phyloP scores from a whole-genome alignment of 768 basidiomycete species.

The Favolaschia claudopus region DNA sequence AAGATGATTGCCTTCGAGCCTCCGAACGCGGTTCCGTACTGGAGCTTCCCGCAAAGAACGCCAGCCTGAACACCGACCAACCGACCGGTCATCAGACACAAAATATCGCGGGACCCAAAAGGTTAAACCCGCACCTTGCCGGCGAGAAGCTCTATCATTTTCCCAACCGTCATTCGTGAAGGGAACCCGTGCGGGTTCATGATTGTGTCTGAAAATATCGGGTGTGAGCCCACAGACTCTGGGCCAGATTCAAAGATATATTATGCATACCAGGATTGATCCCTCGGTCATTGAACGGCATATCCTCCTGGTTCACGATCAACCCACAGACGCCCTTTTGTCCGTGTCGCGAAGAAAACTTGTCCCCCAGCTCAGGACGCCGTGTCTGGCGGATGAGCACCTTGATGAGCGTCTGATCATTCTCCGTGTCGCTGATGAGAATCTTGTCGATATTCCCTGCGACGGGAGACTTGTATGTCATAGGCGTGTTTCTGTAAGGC shows the following conservation, averaged over 20 bases:
- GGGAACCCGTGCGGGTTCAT: conserved; percentile 99
- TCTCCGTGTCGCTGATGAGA: conserved; percentile 95
- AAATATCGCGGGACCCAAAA: not conserved
- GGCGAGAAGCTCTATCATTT: conserved; percentile 98
- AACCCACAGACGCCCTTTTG: conserved; percentile 99
- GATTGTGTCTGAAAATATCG: conserved; percentile 77
- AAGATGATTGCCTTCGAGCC: conserved; percentile 81
- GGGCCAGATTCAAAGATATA: too few species aligned
- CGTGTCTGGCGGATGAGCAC: conserved; percentile 97
- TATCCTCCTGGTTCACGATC: conserved; percentile 98
- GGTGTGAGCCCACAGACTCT: too few species aligned
- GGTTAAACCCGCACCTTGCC: conserved; percentile 73
- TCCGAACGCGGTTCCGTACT: conserved; percentile 96
- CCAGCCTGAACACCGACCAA: conserved; percentile 88
- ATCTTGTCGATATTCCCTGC: conserved; percentile 97
- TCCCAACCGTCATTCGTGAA: conserved; percentile 98
- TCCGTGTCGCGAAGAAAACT: conserved; percentile 97
- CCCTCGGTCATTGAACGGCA: conserved; percentile 99
- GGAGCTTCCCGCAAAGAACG: conserved; percentile 86
- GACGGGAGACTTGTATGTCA: conserved; percentile 93
- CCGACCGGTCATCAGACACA: conserved; percentile 16
- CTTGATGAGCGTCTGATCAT: conserved; percentile 96
- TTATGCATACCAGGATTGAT: conserved; percentile 79
- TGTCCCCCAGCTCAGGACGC: conserved; percentile 96
- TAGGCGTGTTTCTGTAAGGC: conserved; percentile 90